These are phyloP conservation scores for Beauveria rudraprayagi DNA, from an alignment of 2,329 filamentous ascomycete genomes.

Conservation along the genomic window DNA sequence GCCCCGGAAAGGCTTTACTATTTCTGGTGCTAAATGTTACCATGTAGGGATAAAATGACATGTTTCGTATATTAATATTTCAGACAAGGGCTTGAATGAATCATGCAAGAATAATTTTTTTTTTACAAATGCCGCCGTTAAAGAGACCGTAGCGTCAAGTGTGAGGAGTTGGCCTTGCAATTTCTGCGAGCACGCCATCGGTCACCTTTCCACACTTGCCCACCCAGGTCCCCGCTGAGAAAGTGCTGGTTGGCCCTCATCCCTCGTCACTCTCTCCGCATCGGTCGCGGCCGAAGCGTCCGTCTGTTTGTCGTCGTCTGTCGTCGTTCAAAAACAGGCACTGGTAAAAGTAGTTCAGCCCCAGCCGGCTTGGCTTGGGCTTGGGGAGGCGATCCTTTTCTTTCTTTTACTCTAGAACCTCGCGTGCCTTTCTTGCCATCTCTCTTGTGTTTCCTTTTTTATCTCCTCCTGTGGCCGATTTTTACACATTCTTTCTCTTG, in stretches of 20 bases:
- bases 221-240: not conserved
- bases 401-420: not conserved
- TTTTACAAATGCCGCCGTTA: too few relatives aligned
- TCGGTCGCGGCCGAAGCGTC: not conserved
- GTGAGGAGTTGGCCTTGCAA: not conserved
- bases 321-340: not conserved
- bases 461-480: not conserved
- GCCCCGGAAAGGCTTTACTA: too few relatives aligned
- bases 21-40: too few relatives aligned
- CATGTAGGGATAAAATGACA: not conserved
- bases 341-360: not conserved
- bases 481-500: not conserved
- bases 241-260: not conserved
- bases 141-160: not conserved
- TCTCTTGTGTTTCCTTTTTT: too few relatives aligned
- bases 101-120: not conserved
- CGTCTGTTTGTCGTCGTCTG: not conserved
- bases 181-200: slow-evolving; percentile 9
- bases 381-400: not conserved
- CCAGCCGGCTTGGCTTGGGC: not conserved
- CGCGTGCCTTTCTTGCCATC: not conserved
- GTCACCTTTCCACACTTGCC: not conserved
- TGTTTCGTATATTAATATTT: not conserved
- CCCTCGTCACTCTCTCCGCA: not conserved
- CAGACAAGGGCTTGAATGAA: not conserved